phyloP scores from a whole-genome alignment of 768 basidiomycete species.

The Suillus placidus region DNA sequence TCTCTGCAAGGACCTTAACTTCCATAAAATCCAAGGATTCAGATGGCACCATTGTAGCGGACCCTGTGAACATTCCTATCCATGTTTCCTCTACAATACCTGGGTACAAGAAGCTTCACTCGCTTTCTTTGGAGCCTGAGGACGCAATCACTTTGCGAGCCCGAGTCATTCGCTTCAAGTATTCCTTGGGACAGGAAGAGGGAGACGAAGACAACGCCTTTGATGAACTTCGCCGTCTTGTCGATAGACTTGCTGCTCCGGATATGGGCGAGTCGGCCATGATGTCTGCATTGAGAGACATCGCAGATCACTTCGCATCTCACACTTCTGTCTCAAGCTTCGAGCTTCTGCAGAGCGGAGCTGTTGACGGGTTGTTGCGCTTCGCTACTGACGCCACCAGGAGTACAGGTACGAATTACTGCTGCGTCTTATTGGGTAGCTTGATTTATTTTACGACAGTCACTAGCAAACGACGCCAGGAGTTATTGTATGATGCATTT shows the following conservation, averaged over 20 bases:
- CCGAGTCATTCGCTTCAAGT: slow-evolving; percentile 85
- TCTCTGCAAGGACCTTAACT: slow-evolving; percentile 66
- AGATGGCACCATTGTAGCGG: slow-evolving; percentile 39
- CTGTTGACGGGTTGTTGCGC: slow-evolving; percentile 83
- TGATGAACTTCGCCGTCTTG: slow-evolving; percentile 62
- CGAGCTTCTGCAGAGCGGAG: slow-evolving; percentile 90
- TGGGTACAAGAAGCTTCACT: slow-evolving; percentile 70
- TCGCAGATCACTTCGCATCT: slow-evolving; percentile 81
- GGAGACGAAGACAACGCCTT: slow-evolving; percentile 64
- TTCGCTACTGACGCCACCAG: slow-evolving; percentile 75
- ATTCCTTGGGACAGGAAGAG: slow-evolving; percentile 60
- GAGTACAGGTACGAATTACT: slow-evolving; percentile 29
- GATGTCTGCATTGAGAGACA: slow-evolving; percentile 60
- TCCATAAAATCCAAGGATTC: slow-evolving; percentile 54
- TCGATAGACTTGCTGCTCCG: slow-evolving; percentile 59
- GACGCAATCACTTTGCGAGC: slow-evolving; percentile 94
- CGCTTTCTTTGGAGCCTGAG: slow-evolving; percentile 75
- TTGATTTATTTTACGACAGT: slow-evolving; percentile 47
- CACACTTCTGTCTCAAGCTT: slow-evolving; percentile 90
- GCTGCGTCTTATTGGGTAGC: slow-evolving; percentile 13
- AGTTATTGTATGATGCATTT: slow-evolving; percentile 81
- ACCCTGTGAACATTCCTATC: slow-evolving; percentile 31
- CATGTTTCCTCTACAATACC: slow-evolving; percentile 52
- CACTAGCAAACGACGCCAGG: slow-evolving; percentile 62
- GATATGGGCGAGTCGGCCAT: slow-evolving; percentile 66